Percentiles rank a stretch among this genome's conserved stretches.
phyloP scores from a whole-genome alignment of 1,284 basidiomycete species.

The Naganishia albida region DNA sequence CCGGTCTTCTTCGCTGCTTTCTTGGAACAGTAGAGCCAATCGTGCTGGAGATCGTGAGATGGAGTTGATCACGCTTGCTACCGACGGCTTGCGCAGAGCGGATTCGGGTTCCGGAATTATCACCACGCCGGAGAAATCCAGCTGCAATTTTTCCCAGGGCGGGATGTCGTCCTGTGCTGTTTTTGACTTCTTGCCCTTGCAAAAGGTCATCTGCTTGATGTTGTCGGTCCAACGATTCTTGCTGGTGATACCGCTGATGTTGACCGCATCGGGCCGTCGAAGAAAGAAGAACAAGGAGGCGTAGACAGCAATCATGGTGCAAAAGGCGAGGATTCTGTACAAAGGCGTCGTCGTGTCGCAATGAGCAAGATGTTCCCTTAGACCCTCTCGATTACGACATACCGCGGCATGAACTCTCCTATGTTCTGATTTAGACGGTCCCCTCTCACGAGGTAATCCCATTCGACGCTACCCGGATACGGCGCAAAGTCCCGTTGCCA shows the following conservation, averaged over 20 bases:
- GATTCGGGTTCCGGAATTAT: not conserved
- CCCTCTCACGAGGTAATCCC: not conserved
- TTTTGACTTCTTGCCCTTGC: not conserved
- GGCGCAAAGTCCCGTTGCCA: constrained; percentile 12
- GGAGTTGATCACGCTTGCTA: not conserved
- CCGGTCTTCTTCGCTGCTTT: not conserved
- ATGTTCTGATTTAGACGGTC: not conserved
- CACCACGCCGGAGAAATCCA: constrained; percentile 8
- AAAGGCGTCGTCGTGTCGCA: not conserved
- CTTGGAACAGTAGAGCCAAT: not conserved
- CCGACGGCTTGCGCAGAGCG: not conserved
- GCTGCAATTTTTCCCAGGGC: constrained; percentile 2
- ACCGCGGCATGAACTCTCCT: constrained; percentile 1
- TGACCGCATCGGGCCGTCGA: constrained; percentile 48
- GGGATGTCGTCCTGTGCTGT: not conserved
- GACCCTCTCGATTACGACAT: not conserved
- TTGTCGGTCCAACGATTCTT: constrained; percentile 1
- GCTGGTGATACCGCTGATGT: constrained; percentile 27
- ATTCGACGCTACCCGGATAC: constrained; percentile 1
- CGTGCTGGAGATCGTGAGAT: not conserved
- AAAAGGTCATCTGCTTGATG: not conserved
- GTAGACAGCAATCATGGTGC: constrained; percentile 37
- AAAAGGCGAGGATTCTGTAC: constrained; percentile 3
- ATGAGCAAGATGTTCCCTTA: not conserved
- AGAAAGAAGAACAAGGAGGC: constrained; percentile 46